phyloP scores from a whole-genome alignment of 2,329 filamentous ascomycete species.

The Knufia petricola region DNA sequence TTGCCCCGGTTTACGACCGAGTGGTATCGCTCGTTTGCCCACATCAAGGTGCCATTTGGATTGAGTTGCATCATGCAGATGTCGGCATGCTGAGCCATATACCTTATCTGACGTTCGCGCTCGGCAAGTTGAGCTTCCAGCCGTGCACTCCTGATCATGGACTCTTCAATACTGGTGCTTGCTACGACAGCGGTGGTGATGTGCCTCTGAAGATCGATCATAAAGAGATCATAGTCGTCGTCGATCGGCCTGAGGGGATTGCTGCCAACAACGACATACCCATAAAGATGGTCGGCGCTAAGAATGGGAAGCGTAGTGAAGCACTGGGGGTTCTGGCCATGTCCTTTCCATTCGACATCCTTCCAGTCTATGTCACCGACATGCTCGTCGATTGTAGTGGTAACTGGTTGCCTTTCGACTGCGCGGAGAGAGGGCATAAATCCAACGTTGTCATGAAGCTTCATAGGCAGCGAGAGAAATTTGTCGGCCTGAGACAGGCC shows the following conservation, averaged over 20 bases:
- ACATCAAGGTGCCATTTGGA: constrained; percentile 12
- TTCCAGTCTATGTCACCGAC: neutral
- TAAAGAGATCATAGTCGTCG: constrained; percentile 13
- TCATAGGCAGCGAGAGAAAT: neutral
- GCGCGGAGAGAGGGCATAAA: constrained; percentile 2
- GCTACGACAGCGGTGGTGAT: constrained; percentile 13
- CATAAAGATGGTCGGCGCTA: constrained; percentile 5
- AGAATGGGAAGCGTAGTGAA: constrained; percentile 2
- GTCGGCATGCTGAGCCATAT: constrained; percentile 16
- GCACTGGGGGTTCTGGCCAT: neutral
- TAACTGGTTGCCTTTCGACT: neutral
- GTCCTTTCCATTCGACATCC: constrained; percentile 1
- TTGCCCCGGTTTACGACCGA: constrained; percentile 13
- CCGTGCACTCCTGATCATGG: constrained; percentile 11
- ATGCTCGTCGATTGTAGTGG: neutral
- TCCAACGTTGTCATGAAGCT: neutral
- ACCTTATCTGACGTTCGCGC: constrained; percentile 13
- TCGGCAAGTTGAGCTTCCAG: constrained; percentile 14
- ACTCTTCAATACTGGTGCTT: constrained; percentile 13
- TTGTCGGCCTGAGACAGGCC: neutral
- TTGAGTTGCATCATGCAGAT: constrained; percentile 14
- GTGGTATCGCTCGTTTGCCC: constrained; percentile 17
- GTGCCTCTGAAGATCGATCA: constrained; percentile 14
- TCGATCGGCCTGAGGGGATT: constrained; percentile 13
- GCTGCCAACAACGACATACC: constrained; percentile 17